Percentiles rank a stretch among this genome's conserved stretches.
Conservation (phyloP, 1,284 basidiomycete genomes). For the Ceratobasidium sp. region DNA sequence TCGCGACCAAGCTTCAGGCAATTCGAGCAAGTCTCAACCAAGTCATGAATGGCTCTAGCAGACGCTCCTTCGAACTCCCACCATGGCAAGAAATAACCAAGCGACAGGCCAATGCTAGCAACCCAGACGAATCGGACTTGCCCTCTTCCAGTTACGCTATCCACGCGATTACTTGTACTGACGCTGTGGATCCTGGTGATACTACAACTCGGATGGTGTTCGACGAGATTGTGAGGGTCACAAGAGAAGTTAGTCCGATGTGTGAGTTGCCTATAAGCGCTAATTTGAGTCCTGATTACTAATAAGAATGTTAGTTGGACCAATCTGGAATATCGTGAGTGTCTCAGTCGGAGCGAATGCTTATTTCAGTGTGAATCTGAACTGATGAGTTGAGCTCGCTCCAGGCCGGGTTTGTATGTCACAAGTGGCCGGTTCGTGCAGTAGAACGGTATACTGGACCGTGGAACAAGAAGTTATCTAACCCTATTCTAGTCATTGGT, state of each 20-base stretch:
- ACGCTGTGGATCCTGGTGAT: conserved; percentile 40
- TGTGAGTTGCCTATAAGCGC: conserved; percentile 25
- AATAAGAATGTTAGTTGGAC: conserved; percentile 13
- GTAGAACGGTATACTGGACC: conserved; percentile 43
- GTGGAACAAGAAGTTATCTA: conserved; percentile 37
- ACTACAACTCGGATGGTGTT: conserved; percentile 44
- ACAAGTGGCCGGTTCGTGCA: conserved; percentile 39
- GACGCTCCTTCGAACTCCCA: neutral
- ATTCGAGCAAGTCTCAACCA: neutral
- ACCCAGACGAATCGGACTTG: neutral
- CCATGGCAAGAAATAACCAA: neutral
- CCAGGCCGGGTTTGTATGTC: conserved; percentile 24
- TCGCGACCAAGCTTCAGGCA: neutral
- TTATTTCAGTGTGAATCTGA: no score
- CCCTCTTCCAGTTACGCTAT: neutral
- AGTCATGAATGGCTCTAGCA: neutral
- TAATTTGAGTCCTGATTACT: no score
- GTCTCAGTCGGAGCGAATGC: no score
- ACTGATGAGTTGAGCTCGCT: no score
- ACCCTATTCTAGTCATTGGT: conserved; percentile 46
- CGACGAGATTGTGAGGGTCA: conserved; percentile 21
- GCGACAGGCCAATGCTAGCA: neutral
- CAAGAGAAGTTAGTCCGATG: conserved; percentile 22
- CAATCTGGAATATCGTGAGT: conserved; percentile 16
- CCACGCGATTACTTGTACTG: conserved; percentile 44